Base-by-base conservation (phyloP, 1,139 yeast genomes). In the Zygosaccharomyces pseudobailii region DNA sequence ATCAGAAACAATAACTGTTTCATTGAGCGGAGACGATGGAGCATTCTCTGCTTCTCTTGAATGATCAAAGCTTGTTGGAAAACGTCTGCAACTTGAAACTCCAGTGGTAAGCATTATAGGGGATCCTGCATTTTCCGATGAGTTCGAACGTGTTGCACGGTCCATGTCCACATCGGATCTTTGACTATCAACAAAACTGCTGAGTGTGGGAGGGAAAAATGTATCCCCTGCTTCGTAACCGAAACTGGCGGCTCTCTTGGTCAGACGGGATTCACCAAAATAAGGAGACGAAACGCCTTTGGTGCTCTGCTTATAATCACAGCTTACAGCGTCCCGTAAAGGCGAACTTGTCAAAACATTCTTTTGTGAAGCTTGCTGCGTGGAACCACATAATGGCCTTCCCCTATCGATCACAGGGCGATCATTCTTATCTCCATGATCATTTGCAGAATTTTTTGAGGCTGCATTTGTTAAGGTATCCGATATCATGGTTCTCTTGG, bases 291-390 rank as follows among this genome's bases (percentile, higher is more conserved):
- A 49, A 3, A 20, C 19, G 27, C 36, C 46, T 19, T 35, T 27
- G 10, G 48, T 19, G 17, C 20, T 42, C 13, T 20, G 40, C n/a
- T 30, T 28, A 10, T 32, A 10, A 17, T 24, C 33, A 6, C 24
- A 40, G 13, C 40, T 40, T 17, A 17, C 20, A 8, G 22, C n/a
- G 8, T 36, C 22, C 27, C 42, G 39, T 9, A 46, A 27, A n/a
- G 59, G 56, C 1, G 59, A 55, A 32, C 55, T 53, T 31, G 52
- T 52, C n/a, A 55, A 34, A 24, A 33, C 42, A 31, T 47, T 44
- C 23, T 52, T 24, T 7, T 40, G 42, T 4, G 51, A 38, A 23
- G 43, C 23, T 10, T 19, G 6, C 4, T 4, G 41, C 22, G 23
- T 23, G 5, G 35, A 38, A 25, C 28, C 27, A 22, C 9, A 27